Conservation (phyloP, 2,329 filamentous ascomycete genomes). For the Paracamarosporium sp. region DNA sequence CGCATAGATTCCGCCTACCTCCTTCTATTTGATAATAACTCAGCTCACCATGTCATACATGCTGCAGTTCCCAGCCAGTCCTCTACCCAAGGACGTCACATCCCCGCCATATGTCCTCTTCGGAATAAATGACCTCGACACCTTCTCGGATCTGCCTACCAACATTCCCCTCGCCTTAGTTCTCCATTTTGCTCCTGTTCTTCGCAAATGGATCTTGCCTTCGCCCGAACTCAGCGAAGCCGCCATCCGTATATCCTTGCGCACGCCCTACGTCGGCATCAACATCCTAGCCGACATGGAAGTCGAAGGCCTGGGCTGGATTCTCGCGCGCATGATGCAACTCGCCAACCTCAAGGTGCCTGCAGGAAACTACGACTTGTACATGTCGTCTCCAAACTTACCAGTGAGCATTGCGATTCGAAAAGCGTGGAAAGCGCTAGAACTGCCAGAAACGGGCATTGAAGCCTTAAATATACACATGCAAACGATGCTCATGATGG, state of each 20-base stretch:
- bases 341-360: conserved; percentile 9
- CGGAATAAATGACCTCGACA: conserved; percentile 21
- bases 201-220: conserved; percentile 25
- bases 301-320: conserved; percentile 19
- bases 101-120: conserved; percentile 31
- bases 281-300: conserved; percentile 26
- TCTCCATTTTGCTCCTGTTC: conserved; percentile 28
- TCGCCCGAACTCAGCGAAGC: conserved; percentile 8
- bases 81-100: conserved; percentile 16
- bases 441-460: conserved; percentile 22
- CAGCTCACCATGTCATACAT: conserved; percentile 28
- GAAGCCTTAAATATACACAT: conserved; percentile 21
- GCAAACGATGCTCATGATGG: conserved; percentile 18
- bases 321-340: conserved; percentile 29
- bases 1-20: too few relatives aligned
- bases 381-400: conserved; percentile 13
- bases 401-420: conserved; percentile 21
- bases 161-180: conserved; percentile 26
- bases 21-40: neutral
- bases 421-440: conserved; percentile 28
- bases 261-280: conserved; percentile 22
- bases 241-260: conserved; percentile 5
- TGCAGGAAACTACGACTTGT: neutral
- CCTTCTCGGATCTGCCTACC: conserved; percentile 19
- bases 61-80: conserved; percentile 24